Evolutionary conservation across 2,329 filamentous ascomycete genomes (phyloP).

Genomic region (Calonectria fujianensis): DNA sequence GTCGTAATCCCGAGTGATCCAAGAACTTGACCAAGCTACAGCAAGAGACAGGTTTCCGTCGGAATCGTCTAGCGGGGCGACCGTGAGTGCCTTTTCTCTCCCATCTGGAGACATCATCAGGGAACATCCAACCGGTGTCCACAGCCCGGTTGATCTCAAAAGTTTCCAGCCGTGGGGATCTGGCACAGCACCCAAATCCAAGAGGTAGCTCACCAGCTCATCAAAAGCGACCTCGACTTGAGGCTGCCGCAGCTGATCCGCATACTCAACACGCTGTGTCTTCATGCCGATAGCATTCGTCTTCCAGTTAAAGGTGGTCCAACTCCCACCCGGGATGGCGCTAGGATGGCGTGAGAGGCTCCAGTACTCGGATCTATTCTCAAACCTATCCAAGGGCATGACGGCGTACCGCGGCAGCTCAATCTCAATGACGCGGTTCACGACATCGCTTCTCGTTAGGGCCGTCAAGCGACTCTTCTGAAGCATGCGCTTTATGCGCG

Average conservation of each 20-base stretch:
- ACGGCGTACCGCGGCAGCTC: conserved; percentile 80
- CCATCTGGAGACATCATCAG: conserved; percentile 73
- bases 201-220: conserved; percentile 76
- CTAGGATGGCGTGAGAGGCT: conserved; percentile 70
- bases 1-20: conserved; percentile 71
- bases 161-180: conserved; percentile 76
- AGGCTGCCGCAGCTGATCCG: conserved; percentile 72
- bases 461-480: conserved; percentile 74
- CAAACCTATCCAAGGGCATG: conserved; percentile 74
- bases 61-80: conserved; percentile 75
- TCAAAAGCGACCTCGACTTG: conserved; percentile 74
- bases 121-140: conserved; percentile 76
- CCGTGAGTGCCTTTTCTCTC: conserved; percentile 68
- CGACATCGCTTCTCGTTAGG: conserved; percentile 77
- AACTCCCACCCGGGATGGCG: conserved; percentile 75
- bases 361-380: conserved; percentile 75
- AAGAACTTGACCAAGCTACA: conserved; percentile 73
- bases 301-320: conserved; percentile 81
- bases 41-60: conserved; percentile 76
- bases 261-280: conserved; percentile 78
- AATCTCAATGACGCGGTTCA: conserved; percentile 80
- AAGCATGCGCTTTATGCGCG: conserved; percentile 76
- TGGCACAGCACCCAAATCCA: conserved; percentile 78
- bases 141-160: conserved; percentile 74
- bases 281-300: conserved; percentile 77